Evolutionary conservation across 2,329 filamentous ascomycete genomes (phyloP).

Genomic region (Colletotrichum echinochloae): DNA sequence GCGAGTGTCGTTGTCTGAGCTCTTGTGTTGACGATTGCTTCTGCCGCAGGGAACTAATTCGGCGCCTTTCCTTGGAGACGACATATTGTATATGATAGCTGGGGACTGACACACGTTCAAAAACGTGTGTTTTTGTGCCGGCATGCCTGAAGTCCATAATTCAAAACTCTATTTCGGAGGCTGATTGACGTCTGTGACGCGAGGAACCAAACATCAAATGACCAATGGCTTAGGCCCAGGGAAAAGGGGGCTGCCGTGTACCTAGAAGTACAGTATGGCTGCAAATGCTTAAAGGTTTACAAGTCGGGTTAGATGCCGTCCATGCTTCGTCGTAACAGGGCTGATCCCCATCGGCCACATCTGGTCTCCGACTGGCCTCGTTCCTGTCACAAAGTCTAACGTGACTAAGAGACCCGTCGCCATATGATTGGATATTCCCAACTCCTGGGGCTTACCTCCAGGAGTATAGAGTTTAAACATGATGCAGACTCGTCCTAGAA

Average conservation of each 20-base stretch:
- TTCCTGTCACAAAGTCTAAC: not conserved
- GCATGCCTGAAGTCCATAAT: constrained; percentile 9
- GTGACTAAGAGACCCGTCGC: not conserved
- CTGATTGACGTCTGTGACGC: not conserved
- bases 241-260: constrained; percentile 12
- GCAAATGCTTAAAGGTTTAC: constrained; percentile 2
- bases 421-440: not conserved
- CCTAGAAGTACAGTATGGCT: constrained; percentile 19
- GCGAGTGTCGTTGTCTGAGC: constrained; percentile 16
- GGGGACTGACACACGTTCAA: constrained; percentile 16
- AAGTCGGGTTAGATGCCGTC: not conserved
- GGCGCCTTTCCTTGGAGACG: constrained; percentile 5
- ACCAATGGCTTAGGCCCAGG: constrained; percentile 9
- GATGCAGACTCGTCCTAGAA: not conserved
- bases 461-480: constrained; percentile 4
- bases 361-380: not conserved
- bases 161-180: not conserved
- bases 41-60: constrained; percentile 25
- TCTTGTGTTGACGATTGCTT: constrained; percentile 32
- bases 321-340: not conserved
- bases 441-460: not conserved
- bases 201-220: not conserved
- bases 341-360: not conserved
- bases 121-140: not conserved
- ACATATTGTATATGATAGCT: constrained; percentile 2